Evolutionary conservation across 495 filamentous ascomycete species (phyloP), one percentile per base, ranked within the genome.

Genomic region (Wilcoxina mikolae): DNA sequence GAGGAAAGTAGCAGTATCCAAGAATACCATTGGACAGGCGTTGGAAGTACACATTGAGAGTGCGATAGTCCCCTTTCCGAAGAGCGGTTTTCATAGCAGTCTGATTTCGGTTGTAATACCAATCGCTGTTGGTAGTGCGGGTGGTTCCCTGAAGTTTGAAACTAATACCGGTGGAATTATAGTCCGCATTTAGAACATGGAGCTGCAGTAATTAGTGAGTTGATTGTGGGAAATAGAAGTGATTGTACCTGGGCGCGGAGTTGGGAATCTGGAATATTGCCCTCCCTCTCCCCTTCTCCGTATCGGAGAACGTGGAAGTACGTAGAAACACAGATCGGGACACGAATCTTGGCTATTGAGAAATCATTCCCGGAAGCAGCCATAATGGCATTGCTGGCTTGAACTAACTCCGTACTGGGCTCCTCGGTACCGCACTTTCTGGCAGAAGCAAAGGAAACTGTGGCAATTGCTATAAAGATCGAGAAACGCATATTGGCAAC

Each of bases 31-130:
- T 69, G 11, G 76, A 62, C 48, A 73, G 66, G 39, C 70, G 72
- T 52, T 77, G 72, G 72, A 82, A 80, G 70, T 81, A 83, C 49
- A 83, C 54, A 68, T 83, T 83, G 55, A 83, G 75, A 25, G 72
- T 68, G 33, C 64, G 57, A 70, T 83, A 84, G 56, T 67, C 70
- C 49, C 80, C 81, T 62, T 76, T 70, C 48, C 77, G 76, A 11
- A 84, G 73, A 12, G 73, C 65, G 23, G 51, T 48, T 73, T 82
- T 82, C 78, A 82, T 79, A 22, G 65, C 69, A 29, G 66, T 43
- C 64, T 80, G 73, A 54, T 65, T 60, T 20, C 63, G 59, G 57
- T 74, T 76, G 3, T 51, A 53, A 7, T 74, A 75, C 78, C 80
- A 82, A 55, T 61, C 66, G 51, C 68, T 50, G 73, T 81, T 80